Percentiles rank a stretch among this genome's conserved stretches.
Conservation (phyloP, 805 yeast species). For the Schwanniomyces vanrijiae region DNA sequence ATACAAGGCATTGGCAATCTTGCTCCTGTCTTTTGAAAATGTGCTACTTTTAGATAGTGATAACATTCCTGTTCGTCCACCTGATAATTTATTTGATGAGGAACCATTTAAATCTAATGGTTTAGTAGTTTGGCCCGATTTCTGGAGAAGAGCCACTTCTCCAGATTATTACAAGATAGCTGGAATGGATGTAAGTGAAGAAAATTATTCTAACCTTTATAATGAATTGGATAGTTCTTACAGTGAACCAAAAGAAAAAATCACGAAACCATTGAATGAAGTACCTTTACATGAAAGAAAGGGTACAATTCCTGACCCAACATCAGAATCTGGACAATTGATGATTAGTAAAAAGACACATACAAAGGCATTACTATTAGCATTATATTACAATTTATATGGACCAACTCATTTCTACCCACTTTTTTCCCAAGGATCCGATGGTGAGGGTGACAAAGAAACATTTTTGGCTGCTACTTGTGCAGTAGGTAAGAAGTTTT, state of each 20-base stretch:
- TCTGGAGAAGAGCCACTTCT: conserved; percentile 81
- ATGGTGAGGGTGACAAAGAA: conserved; percentile 84
- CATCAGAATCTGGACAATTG: conserved; percentile 42
- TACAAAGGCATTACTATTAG: conserved; percentile 34
- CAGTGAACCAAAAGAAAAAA: conserved; percentile 2
- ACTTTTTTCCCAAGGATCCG: conserved; percentile 43
- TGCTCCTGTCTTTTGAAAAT: conserved; percentile 59
- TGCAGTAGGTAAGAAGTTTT: conserved; percentile 46
- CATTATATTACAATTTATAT: conserved; percentile 41
- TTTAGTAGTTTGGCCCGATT: conserved; percentile 80
- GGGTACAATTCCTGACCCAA: conserved; percentile 33
- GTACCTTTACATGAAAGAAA: conserved; percentile 30
- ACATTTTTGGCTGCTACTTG: conserved; percentile 72
- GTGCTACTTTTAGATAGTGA: conserved; percentile 75
- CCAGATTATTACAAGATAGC: conserved; percentile 73
- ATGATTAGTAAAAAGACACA: conserved; percentile 41
- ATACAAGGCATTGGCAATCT: conserved; percentile 41
- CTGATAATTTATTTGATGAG: conserved; percentile 56
- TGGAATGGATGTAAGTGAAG: conserved; percentile 39
- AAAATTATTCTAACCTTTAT: conserved; percentile 31
- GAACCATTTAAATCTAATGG: conserved; percentile 57
- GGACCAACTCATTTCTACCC: conserved; percentile 45
- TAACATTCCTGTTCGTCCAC: conserved; percentile 65
- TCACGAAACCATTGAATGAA: conserved; percentile 7
- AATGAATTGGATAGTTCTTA: conserved; percentile 28